Evolutionary conservation across 2,329 filamentous ascomycete species (phyloP).

Genomic region (Ceratocystis huliohia): DNA sequence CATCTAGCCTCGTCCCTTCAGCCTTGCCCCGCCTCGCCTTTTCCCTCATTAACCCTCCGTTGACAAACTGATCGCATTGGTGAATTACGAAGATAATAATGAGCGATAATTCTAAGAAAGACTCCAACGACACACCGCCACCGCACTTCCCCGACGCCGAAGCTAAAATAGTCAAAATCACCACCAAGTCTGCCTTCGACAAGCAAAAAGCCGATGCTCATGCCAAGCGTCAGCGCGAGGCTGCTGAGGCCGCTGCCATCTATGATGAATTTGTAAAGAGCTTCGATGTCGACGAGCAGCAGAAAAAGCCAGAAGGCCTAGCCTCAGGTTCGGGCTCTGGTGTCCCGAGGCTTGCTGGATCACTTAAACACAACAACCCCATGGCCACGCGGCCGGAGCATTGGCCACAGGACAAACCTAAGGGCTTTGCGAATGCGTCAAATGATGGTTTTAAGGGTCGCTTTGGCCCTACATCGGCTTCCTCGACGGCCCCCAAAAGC

Average conservation of each 20-base stretch:
- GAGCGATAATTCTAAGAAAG: conserved; percentile 1
- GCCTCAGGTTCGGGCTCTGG: not conserved
- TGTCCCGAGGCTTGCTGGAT: too few relatives aligned
- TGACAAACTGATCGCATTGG: too few relatives aligned
- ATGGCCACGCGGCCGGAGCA: too few relatives aligned
- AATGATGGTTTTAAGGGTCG: conserved; percentile 43
- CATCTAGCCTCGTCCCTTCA: too few relatives aligned
- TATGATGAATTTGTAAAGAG: conserved; percentile 80
- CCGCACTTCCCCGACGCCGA: conserved; percentile 57
- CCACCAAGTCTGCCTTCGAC: conserved; percentile 79
- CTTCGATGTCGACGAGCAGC: conserved; percentile 49
- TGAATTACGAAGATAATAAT: too few relatives aligned
- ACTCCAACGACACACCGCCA: not conserved
- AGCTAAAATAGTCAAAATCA: conserved; percentile 64
- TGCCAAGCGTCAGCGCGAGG: conserved; percentile 72
- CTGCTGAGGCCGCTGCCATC: conserved; percentile 74
- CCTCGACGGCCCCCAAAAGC: conserved; percentile 36
- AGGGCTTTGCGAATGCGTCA: conserved; percentile 3
- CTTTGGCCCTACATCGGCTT: conserved; percentile 40
- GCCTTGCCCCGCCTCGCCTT: too few relatives aligned
- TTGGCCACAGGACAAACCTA: not conserved
- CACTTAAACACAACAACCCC: too few relatives aligned
- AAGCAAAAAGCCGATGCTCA: conserved; percentile 79
- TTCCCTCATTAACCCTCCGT: too few relatives aligned
- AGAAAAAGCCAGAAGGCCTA: conserved; percentile 15